Base-by-base conservation (phyloP, 352 stramenopile genomes). In the Phytopythium litorale region DNA sequence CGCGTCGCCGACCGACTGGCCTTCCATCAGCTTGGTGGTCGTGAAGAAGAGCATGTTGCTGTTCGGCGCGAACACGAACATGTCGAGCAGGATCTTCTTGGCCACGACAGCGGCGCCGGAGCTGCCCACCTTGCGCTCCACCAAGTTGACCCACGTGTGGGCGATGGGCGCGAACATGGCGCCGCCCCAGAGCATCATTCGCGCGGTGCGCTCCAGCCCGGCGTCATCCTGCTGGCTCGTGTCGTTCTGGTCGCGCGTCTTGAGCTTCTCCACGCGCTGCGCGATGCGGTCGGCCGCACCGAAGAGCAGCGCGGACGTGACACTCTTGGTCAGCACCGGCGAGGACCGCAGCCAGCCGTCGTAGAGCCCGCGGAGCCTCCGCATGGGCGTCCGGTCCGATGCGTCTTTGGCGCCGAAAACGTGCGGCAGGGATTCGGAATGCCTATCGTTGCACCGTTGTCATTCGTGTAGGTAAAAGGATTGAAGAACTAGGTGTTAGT, bases 121-220 rank as follows among this genome's bases (percentile, higher is more conserved):
- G 32, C 63, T 73, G 11, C 66, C 62, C n/a, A 77, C 69, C 12
- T 51, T 66, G 75, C 66, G 61, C 60, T 97, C 87, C 9, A 96
- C 64, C 13, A 92, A 66, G 35, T 87, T 76, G 61, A 96, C 94
- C 65, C 94, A 97, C 64, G 81, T 91, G 69, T 97, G 86, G 56
- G 84, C 89, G 55, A 76, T 71, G 0, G 88, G 88, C 21, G 86
- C 84, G 67, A 96, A 88, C 25, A 97, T 58, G 13, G 88, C 71
- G 33, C 94, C 76, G 16, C 88, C 88, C 67, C 94, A 97, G 55
- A 95, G 68, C 48, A 91, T 76, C 75, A 96, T 96, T 11, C 89
- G 74, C 25, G 79, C 46, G 5, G 85, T 87, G 55, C 88, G 73
- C 28, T 60, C 64, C 60, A 62, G 67, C n/a, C 60, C 68, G 42